A percentile compares a stretch with the other conserved stretches of the same genome.
Conservation (phyloP, 169 alveolate genomes). For the Cardiosporidium cionae region DNA sequence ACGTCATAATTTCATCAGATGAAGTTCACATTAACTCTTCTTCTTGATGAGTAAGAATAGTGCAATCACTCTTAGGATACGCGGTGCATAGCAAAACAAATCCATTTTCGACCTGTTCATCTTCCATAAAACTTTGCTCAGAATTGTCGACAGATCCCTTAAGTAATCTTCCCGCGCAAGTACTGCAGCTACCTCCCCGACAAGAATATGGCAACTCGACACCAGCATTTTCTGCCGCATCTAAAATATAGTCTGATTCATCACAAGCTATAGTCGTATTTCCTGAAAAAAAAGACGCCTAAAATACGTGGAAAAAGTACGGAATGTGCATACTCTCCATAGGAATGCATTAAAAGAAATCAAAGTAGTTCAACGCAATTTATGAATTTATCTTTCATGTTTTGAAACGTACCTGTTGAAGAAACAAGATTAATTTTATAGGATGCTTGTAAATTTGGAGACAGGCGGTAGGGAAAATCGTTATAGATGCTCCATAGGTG, state of each 20-base stretch:
- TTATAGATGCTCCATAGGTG: too few species aligned
- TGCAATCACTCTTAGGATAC: conserved; percentile 68
- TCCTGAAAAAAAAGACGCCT: conserved; percentile 35
- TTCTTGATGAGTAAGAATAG: conserved; percentile 68
- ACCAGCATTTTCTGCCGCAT: conserved; percentile 68
- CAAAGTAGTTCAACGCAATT: too few species aligned
- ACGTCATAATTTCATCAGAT: too few species aligned
- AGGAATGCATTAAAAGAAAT: too few species aligned
- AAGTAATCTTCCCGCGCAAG: conserved; percentile 68
- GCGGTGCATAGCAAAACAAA: conserved; percentile 62
- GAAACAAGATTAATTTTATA: too few species aligned
- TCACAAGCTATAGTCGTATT: conserved; percentile 57
- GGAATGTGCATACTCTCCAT: too few species aligned
- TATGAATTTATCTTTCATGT: too few species aligned
- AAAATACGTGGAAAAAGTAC: too few species aligned
- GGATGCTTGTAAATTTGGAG: too few species aligned
- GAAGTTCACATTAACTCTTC: too few species aligned
- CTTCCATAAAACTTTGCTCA: conserved; percentile 66
- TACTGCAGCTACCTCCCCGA: conserved; percentile 75
- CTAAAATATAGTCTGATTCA: conserved; percentile 70
- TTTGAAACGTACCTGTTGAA: too few species aligned
- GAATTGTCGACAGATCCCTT: conserved; percentile 59
- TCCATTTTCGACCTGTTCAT: conserved; percentile 55
- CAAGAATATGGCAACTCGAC: conserved; percentile 76
- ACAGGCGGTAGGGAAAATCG: too few species aligned